Base-by-base conservation (phyloP, 2,329 filamentous ascomycete genomes). In the Trichoderma aggressivum region DNA sequence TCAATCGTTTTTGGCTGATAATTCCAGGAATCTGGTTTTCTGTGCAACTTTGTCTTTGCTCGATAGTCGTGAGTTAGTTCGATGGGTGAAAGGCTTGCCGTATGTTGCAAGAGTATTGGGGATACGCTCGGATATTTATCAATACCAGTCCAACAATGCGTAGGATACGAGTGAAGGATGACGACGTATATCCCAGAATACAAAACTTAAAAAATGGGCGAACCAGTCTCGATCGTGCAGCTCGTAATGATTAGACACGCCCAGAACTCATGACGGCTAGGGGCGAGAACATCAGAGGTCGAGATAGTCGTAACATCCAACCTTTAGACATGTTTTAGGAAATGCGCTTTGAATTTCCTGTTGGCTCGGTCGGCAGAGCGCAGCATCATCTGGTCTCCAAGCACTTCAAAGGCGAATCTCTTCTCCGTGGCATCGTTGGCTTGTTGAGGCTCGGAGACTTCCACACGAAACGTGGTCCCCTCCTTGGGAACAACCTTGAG, bases 341-440 rank as follows among this genome's bases (percentile, higher is more conserved):
- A 94, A 79, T 95, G 94, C 78, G 89, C 86, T 82, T 96, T 97
- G 82, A 97, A 97, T 83, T 97, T 98, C 82, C 90, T 94, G 76
- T 92, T 97, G 62, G 94, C 93, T 26, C 96, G 86, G 79, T 98
- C 95, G 18, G 92, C 90, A 3, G 95, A 90, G 12, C 94, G 87
- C 74, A 91, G 89, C 85, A 94, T 89, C 77, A 98, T 94, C 78
- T 97, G 93, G 76, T 94, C 92, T 3, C 96, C 96, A 74, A 95
- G 88, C 2, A 98, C 84, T 79, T 98, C 95, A 76, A 98, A 96
- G 0, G 90, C 86, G 77, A 98, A 85, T 21, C 43, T 77, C 63
- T 77, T 74, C 53, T 75, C 72, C 14, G 65, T 74, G 7, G 58
- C 74, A 6, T 32, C 63, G 3, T 47, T 21, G 32, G 73, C 71